Conservation (phyloP, 108 stramenopile genomes). For the Cylindrotheca closterium region DNA sequence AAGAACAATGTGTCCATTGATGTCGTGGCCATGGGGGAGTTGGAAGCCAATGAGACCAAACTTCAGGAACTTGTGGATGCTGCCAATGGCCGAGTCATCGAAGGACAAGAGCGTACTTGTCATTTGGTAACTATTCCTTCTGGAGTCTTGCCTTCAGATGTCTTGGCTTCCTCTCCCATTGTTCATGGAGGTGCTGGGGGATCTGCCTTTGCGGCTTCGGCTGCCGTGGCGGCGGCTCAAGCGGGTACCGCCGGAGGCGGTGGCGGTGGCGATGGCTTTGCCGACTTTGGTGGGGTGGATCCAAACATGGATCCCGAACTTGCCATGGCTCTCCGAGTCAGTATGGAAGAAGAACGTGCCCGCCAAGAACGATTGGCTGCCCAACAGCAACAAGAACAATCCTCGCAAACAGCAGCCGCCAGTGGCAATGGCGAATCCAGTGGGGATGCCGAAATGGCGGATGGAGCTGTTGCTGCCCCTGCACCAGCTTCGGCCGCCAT, state of each 20-base stretch:
- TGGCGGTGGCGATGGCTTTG: conserved; percentile 78
- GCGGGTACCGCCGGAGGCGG: conserved; percentile 44
- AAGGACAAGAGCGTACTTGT: conserved; percentile 69
- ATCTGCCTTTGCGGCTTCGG: conserved; percentile 42
- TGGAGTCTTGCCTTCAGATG: conserved; percentile 93
- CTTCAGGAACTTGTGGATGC: conserved; percentile 91
- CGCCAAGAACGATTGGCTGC: conserved; percentile 69
- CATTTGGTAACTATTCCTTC: conserved; percentile 95
- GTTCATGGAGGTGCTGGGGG: conserved; percentile 72
- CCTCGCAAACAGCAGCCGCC: background rate
- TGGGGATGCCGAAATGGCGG: conserved; percentile 40
- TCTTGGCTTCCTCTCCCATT: conserved; percentile 86
- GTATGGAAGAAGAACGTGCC: conserved; percentile 97
- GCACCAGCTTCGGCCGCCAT: conserved; percentile 13
- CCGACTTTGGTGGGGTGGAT: conserved; percentile 93
- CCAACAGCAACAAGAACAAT: conserved; percentile 20
- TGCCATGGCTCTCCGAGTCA: conserved; percentile 96
- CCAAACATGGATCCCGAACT: conserved; percentile 98
- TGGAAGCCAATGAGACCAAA: conserved; percentile 87
- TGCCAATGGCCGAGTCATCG: conserved; percentile 79
- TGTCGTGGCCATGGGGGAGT: conserved; percentile 92
- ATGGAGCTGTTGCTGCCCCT: conserved; percentile 5
- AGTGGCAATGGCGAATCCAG: conserved; percentile 12
- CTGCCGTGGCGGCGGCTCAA: conserved; percentile 34
- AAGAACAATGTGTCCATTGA: conserved; percentile 97